Percentiles rank a stretch among this genome's conserved stretches.
Conservation (phyloP, 768 basidiomycete species). For the Crassisporium funariophilum region DNA sequence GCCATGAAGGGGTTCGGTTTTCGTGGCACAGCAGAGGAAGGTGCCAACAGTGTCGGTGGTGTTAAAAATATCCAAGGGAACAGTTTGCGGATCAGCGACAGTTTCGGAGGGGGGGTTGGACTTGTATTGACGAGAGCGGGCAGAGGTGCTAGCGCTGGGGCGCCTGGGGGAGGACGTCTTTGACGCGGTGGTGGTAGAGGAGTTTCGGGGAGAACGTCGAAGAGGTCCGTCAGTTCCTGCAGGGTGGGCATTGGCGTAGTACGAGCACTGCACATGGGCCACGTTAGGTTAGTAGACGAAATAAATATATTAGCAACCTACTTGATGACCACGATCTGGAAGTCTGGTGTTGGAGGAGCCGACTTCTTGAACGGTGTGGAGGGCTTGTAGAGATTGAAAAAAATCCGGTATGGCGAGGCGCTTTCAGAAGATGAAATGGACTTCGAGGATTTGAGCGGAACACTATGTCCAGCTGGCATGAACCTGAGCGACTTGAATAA, state of each 20-base stretch:
- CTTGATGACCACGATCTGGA: slow-evolving; percentile 85
- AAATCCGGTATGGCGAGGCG: slow-evolving; percentile 72
- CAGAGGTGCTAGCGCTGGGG: slow-evolving; percentile 11
- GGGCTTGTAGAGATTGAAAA: slow-evolving; percentile 93
- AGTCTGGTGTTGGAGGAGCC: slow-evolving; percentile 78
- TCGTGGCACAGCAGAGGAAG: slow-evolving; percentile 27
- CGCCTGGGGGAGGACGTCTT: slow-evolving; percentile 27
- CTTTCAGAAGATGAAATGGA: slow-evolving; percentile 12
- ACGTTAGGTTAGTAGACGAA: slow-evolving; percentile 1
- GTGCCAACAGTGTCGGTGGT: slow-evolving; percentile 10
- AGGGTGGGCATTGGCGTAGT: slow-evolving; percentile 83
- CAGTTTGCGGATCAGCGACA: slow-evolving; percentile 22
- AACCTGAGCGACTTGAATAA: slow-evolving; percentile 73
- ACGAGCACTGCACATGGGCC: slow-evolving; percentile 58
- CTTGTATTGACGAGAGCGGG: slow-evolving; percentile 10
- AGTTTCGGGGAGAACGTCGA: slow-evolving; percentile 67
- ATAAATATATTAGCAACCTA: slow-evolving; percentile 36
- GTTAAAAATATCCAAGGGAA: slow-evolving; percentile 27
- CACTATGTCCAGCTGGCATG: slow-evolving; percentile 64
- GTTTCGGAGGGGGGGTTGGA: slow-evolving; percentile 2
- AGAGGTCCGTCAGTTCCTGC: slow-evolving; percentile 74
- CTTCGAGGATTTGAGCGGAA: slow-evolving; percentile 43
- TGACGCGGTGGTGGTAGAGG: slow-evolving; percentile 60
- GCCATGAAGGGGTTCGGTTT: slow-evolving; percentile 75
- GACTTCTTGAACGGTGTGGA: slow-evolving; percentile 82